Evolutionary conservation across 208 protist genomes (phyloP), one percentile per base, ranked within the genome.

Genomic region (Trypanosoma avium): DNA sequence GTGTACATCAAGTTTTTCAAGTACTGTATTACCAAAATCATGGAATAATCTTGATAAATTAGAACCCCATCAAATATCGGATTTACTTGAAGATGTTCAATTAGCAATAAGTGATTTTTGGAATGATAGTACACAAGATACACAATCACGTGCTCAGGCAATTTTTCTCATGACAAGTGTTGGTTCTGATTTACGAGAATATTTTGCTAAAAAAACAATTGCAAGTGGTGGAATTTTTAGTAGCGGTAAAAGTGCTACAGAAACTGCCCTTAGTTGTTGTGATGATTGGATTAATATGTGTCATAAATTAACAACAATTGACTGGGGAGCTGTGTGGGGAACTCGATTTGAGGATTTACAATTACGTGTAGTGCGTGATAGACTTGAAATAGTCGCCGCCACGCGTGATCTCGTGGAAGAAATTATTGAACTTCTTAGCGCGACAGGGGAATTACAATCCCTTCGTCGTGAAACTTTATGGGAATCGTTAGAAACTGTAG

Each of bases 151-250:
- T 36, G 72, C 84, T 12, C 73, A 94, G 35, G 61, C 70, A 10
- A 76, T 79, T 9, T 94, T 93, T 59, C 72, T 97, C 19, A 86
- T 97, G 88, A 86, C 61, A 58, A 73, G 79, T 33, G 79, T 97
- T 32, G 85, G 92, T 19, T 62, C 67, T 22, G 79, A 84, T 43
- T 58, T 97, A n/a, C 77, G 80, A 29, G 59, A 74, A 17, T 93
- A 91, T 64, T 94, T 92, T 64, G 56, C 68, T n/a, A 57, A 70
- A 3, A 76, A 73, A 24, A 60, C 75, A 21, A 24, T 61, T 17
- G 60, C 38, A 6, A 71, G 49, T 32, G 81, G 81, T 43, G 85
- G 85, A n/a, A 61, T 81, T 26, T 90, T 89, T 64, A 76, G 55
- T 26, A 64, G 81, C 38, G 70, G 77, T 27, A 86, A 80, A 72